Evolutionary conservation across 2,329 filamentous ascomycete genomes (phyloP), one percentile per base, ranked within the genome.

Genomic region (Claviceps africana): DNA sequence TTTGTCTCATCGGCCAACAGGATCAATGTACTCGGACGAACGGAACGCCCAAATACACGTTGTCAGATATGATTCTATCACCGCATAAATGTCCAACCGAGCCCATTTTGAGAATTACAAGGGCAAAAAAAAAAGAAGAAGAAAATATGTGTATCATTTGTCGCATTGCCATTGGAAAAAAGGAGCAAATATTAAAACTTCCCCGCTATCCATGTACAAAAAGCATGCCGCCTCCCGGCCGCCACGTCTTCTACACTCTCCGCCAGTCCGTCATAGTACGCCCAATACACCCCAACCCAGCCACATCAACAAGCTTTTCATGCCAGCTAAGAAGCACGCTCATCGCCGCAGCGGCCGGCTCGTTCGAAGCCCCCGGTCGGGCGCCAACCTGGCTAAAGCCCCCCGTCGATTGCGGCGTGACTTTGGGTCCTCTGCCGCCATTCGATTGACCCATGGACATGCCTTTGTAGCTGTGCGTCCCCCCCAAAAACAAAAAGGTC

Each of bases 291-390:
- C 93, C 93, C 59, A 89, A 76, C 25, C 93, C 93, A 39, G 89
- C 88, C 63, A 96, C 83, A 63, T 98, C 93, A 4, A 97, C 88
- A 56, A 96, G 79, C 78, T 96, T 98, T 75, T 98, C 93, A 66
- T 98, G 93, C 93, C 93, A 98, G 70, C 89, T 96, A 59, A 98
- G 74, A 65, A 98, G 69, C 50, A 98, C 93, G 65, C 93, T 97
- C 93, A 97, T 97, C 51, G 85, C 86, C 53, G 89, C 84, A 37
- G 88, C 86, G 56, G 88, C 83, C 47, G 87, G 85, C 64, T 84
- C 81, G 64, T 73, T 78, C 39, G 72, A 65, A 9, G 62, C 72
- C 28, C 72, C 74, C 8, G 79, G 75, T 51, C 81, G 70, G 13
- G 68, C 68, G 19, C 73, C 73, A 43, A 91, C 79, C 70, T 96